Evolutionary conservation across 768 basidiomycete species (phyloP).

Genomic region (Coprinopsis strossmayeri): DNA sequence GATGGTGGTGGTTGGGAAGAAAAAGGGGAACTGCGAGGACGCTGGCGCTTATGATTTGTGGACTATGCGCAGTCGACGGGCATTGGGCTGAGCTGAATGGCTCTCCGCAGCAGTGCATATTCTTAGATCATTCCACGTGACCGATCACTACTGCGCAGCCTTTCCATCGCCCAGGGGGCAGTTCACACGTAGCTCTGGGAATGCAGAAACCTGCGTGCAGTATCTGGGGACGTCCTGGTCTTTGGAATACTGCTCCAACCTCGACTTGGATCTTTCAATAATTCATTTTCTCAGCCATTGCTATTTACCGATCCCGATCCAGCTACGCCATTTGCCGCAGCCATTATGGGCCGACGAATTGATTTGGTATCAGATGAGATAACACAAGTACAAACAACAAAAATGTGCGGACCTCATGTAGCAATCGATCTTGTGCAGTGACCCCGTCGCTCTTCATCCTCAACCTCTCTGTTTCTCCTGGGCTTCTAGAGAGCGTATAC

Average conservation of each 20-base stretch:
- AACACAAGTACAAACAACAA: slow-evolving; percentile 28
- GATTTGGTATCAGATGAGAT: not conserved
- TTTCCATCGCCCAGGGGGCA: no score
- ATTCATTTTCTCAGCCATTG: no score
- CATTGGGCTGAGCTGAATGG: no score
- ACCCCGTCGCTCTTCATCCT: slow-evolving; percentile 15
- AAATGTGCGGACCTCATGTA: slow-evolving; percentile 16
- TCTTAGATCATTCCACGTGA: slow-evolving; percentile 12
- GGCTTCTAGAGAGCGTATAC: slow-evolving; percentile 24
- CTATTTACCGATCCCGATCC: no score
- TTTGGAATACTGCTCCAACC: no score
- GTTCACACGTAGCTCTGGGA: no score
- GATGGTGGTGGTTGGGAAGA: slow-evolving; percentile 20
- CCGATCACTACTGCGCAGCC: slow-evolving; percentile 10
- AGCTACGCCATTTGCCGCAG: no score
- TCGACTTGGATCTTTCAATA: no score
- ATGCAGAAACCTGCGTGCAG: no score
- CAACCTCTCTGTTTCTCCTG: slow-evolving; percentile 21
- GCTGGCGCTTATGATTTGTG: slow-evolving; percentile 10
- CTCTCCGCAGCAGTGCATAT: slow-evolving; percentile 9
- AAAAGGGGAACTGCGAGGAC: slow-evolving; percentile 16
- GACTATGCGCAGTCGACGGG: no score
- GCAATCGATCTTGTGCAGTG: slow-evolving; percentile 16
- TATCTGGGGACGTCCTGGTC: no score
- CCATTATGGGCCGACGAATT: no score